phyloP scores from a whole-genome alignment of 2,329 filamentous ascomycete genomes.

The Fusarium papillatum region DNA sequence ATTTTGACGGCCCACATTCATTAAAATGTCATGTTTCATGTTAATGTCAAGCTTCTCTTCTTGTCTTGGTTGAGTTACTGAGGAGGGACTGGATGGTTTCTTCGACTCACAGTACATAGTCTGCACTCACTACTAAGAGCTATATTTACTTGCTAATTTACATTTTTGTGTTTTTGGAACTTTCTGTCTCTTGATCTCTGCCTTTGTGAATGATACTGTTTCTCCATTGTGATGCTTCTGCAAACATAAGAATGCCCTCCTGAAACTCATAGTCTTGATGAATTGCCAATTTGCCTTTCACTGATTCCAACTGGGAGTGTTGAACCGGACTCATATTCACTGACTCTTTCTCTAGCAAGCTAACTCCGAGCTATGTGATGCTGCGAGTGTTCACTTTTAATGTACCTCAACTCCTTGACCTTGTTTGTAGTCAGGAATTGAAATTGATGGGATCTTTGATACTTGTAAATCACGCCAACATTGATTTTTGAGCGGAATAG shows the following conservation, averaged over 20 bases:
- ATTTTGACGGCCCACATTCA: background rate
- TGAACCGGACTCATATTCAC: background rate
- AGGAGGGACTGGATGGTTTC: background rate
- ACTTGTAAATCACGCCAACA: background rate
- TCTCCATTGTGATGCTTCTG: background rate
- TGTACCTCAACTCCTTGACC: background rate
- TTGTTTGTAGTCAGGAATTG: background rate
- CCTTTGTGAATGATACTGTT: background rate
- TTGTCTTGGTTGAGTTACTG: slow-evolving; percentile 1
- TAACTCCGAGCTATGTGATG: background rate
- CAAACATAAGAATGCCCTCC: background rate
- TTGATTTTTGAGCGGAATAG: background rate
- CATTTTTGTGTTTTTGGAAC: background rate
- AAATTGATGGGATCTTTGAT: background rate
- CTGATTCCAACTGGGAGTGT: background rate
- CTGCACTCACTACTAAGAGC: slow-evolving; percentile 4
- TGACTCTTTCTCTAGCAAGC: background rate
- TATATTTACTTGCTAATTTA: slow-evolving; percentile 4
- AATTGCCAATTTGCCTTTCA: background rate
- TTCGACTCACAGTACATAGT: background rate
- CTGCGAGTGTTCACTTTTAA: background rate
- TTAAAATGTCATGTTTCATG: slow-evolving; percentile 7
- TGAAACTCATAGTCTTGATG: background rate
- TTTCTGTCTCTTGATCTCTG: background rate
- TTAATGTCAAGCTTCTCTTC: background rate